These are phyloP conservation scores for Tulasnella sp. DNA, from an alignment of 768 basidiomycete genomes.

Conservation along the genomic window DNA sequence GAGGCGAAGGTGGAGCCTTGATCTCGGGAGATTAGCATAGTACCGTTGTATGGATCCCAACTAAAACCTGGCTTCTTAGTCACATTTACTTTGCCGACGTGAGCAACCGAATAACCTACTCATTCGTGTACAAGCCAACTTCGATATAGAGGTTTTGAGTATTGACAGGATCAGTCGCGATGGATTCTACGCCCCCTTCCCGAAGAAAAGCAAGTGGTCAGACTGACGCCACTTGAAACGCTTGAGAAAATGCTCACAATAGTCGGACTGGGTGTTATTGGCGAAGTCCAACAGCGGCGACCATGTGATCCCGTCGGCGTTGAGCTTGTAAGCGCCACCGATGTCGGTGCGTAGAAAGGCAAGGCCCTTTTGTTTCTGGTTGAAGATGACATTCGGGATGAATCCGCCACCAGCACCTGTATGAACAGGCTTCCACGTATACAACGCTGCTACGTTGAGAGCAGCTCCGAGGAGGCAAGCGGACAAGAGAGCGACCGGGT, in stretches of 20 bases:
- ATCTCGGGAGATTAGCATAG: conserved; percentile 28
- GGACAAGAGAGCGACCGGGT: too few species aligned
- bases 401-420: conserved; percentile 6
- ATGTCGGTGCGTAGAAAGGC: background rate
- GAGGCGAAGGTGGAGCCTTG: conserved; percentile 13
- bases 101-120: too few species aligned
- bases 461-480: too few species aligned
- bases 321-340: background rate
- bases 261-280: conserved; percentile 19
- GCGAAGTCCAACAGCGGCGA: conserved; percentile 1
- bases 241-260: conserved; percentile 37
- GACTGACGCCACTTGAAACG: too few species aligned
- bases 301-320: conserved; percentile 1
- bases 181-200: too few species aligned
- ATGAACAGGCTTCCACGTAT: conserved; percentile 8
- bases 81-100: too few species aligned
- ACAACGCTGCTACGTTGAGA: too few species aligned
- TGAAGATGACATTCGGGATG: background rate
- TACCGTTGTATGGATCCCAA: conserved; percentile 51
- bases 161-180: too few species aligned
- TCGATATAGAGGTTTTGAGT: background rate
- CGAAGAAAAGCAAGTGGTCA: too few species aligned
- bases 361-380: background rate
- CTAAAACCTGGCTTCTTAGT: too few species aligned
- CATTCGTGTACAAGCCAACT: conserved; percentile 28